phyloP scores from a whole-genome alignment of 371 early-diverging fungal species.

The Mortierella sp. region DNA sequence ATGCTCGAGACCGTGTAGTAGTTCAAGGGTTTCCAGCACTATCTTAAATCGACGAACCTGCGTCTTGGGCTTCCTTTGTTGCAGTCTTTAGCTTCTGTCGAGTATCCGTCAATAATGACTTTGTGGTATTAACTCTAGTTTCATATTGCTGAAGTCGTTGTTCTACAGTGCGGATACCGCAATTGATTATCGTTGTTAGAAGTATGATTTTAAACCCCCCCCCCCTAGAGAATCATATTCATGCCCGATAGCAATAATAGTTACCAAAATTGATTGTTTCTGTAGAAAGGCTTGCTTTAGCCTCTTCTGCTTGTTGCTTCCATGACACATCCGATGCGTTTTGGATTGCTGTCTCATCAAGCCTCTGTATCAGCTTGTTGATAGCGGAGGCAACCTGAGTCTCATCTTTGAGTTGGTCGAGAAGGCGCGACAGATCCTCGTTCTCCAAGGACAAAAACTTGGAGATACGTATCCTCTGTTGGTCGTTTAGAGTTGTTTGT shows the following conservation, averaged over 20 bases:
- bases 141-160: conserved; percentile 52
- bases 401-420: conserved; percentile 32
- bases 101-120: conserved; percentile 45
- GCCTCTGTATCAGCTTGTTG: conserved; percentile 25
- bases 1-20: background rate
- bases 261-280: conserved; percentile 24
- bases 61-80: conserved; percentile 43
- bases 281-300: conserved; percentile 22
- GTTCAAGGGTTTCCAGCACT: background rate
- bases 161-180: conserved; percentile 22
- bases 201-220: background rate
- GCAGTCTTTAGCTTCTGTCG: conserved; percentile 58
- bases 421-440: conserved; percentile 31
- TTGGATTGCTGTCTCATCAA: conserved; percentile 31
- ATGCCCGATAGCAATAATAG: background rate
- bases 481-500: conserved; percentile 28
- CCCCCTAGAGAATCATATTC: background rate
- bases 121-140: conserved; percentile 38
- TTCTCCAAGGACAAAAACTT: conserved; percentile 29
- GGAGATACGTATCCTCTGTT: conserved; percentile 45
- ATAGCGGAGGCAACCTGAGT: conserved; percentile 13
- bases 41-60: conserved; percentile 23
- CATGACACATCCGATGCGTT: conserved; percentile 25
- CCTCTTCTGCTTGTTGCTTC: conserved; percentile 42
- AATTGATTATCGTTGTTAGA: background rate